Conservation (phyloP, 129 eudicot genomes). For the Erigeron canadensis region DNA sequence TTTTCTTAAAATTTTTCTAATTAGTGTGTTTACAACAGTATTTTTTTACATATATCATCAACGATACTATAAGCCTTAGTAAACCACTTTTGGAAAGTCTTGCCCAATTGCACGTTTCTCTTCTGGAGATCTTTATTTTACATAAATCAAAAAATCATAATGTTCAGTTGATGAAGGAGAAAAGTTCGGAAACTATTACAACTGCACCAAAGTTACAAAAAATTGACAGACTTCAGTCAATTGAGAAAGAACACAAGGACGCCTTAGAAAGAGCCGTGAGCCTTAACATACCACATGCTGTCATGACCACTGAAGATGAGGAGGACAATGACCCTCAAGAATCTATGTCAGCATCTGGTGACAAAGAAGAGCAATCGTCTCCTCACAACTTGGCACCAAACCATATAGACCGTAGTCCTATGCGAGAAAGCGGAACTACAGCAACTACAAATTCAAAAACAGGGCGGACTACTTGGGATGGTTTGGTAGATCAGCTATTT, state of each 20-base stretch:
- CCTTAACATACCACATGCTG: conserved; percentile 77
- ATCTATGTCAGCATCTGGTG: conserved; percentile 31
- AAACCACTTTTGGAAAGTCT: too few relatives aligned
- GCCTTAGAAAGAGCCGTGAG: conserved; percentile 77
- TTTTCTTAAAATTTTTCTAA: too few relatives aligned
- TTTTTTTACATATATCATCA: too few relatives aligned
- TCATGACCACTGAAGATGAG: conserved; percentile 29
- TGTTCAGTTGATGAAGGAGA: conserved; percentile 58
- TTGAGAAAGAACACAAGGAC: conserved; percentile 77
- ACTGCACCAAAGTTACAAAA: conserved; percentile 62
- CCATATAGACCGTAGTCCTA: not conserved
- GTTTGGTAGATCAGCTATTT: conserved; percentile 52
- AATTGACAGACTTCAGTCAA: conserved; percentile 50
- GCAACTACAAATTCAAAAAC: conserved; percentile 4
- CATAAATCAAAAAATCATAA: not conserved
- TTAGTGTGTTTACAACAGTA: too few relatives aligned
- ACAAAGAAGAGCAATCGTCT: conserved; percentile 29
- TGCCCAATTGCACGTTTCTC: not conserved
- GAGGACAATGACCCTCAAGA: conserved; percentile 21
- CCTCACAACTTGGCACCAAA: conserved; percentile 21
- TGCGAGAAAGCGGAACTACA: conserved; percentile 14
- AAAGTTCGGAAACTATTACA: conserved; percentile 42
- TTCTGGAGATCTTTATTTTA: not conserved
- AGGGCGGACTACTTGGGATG: conserved; percentile 50
- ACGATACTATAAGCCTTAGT: too few relatives aligned